These are phyloP conservation scores for Phoma sp. DNA, from an alignment of 2,329 filamentous ascomycete genomes.

Conservation along the genomic window DNA sequence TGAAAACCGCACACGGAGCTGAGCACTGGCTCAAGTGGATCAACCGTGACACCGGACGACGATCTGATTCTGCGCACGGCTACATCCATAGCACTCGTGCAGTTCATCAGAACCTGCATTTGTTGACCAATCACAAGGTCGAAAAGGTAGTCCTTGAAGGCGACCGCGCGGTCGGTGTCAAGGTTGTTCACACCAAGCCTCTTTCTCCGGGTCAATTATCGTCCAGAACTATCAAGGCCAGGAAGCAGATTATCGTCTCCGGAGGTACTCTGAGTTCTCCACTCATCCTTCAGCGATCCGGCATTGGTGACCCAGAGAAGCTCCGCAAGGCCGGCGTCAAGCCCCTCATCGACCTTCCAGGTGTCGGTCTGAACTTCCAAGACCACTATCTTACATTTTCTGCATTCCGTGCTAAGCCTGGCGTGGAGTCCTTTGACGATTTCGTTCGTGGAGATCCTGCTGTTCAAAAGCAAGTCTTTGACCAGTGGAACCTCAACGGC, in stretches of 20 bases:
- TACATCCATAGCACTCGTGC: conserved; percentile 79
- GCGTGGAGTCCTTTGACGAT: conserved; percentile 80
- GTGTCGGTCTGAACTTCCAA: conserved; percentile 78
- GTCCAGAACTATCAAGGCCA: conserved; percentile 67
- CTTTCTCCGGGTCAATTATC: conserved; percentile 61
- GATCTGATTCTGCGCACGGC: conserved; percentile 77
- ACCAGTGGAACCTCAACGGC: conserved; percentile 80
- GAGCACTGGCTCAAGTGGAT: conserved; percentile 90
- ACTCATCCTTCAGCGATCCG: conserved; percentile 76
- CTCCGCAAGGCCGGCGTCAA: conserved; percentile 71
- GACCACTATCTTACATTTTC: conserved; percentile 77
- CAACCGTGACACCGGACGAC: conserved; percentile 72
- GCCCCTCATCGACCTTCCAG: conserved; percentile 72
- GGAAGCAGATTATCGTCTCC: conserved; percentile 76
- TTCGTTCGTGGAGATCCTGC: conserved; percentile 77
- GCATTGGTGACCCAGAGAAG: conserved; percentile 75
- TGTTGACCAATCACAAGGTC: conserved; percentile 77
- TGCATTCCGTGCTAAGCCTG: conserved; percentile 74
- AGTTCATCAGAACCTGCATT: conserved; percentile 72
- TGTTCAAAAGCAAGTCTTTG: conserved; percentile 74
- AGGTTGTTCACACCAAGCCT: conserved; percentile 74
- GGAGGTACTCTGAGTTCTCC: conserved; percentile 77
- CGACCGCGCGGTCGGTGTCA: conserved; percentile 73
- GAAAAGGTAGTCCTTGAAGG: conserved; percentile 78
- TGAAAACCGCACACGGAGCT: conserved; percentile 71